Conservation (phyloP, 768 basidiomycete species). For the Lactarius indigo region DNA sequence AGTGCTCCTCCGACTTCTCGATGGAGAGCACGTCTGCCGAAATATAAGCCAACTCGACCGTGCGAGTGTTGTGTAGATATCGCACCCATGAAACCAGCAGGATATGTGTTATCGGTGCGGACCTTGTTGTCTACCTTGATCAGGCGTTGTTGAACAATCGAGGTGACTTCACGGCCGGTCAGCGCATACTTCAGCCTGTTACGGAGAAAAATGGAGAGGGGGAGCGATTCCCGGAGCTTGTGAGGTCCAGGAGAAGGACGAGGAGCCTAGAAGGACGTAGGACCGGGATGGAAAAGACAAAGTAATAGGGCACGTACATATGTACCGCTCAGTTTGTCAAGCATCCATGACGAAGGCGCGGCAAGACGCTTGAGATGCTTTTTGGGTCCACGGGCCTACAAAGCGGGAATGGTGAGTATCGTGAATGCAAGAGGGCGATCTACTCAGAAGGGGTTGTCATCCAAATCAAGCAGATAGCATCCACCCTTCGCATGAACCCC, state of each 20-base stretch:
- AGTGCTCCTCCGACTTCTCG: slow-evolving; percentile 98
- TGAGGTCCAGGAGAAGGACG: slow-evolving; percentile 98
- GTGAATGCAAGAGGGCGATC: slow-evolving; percentile 11
- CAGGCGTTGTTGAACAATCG: slow-evolving; percentile 93
- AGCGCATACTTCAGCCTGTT: slow-evolving; percentile 99
- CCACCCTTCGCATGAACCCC: slow-evolving; percentile 29
- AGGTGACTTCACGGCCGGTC: slow-evolving; percentile 91
- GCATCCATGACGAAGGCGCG: slow-evolving; percentile 99
- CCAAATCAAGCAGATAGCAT: slow-evolving; percentile 30
- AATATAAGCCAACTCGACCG: neutral
- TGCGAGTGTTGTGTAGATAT: slow-evolving; percentile 16
- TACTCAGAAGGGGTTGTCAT: slow-evolving; percentile 27
- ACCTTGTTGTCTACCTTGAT: slow-evolving; percentile 99
- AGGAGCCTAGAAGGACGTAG: slow-evolving; percentile 59
- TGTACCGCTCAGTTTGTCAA: slow-evolving; percentile 95
- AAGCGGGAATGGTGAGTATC: slow-evolving; percentile 28
- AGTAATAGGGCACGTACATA: slow-evolving; percentile 57
- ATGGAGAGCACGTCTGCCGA: slow-evolving; percentile 86
- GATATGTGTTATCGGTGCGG: slow-evolving; percentile 95
- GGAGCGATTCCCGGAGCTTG: slow-evolving; percentile 97
- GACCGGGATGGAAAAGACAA: neutral
- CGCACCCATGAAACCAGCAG: slow-evolving; percentile 95
- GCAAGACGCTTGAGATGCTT: slow-evolving; percentile 98
- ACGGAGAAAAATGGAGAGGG: slow-evolving; percentile 94
- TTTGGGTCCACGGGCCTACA: slow-evolving; percentile 94